Evolutionary conservation across 139 green algal genomes (phyloP).

Genomic region (Raphidocelis subcapitata): DNA sequence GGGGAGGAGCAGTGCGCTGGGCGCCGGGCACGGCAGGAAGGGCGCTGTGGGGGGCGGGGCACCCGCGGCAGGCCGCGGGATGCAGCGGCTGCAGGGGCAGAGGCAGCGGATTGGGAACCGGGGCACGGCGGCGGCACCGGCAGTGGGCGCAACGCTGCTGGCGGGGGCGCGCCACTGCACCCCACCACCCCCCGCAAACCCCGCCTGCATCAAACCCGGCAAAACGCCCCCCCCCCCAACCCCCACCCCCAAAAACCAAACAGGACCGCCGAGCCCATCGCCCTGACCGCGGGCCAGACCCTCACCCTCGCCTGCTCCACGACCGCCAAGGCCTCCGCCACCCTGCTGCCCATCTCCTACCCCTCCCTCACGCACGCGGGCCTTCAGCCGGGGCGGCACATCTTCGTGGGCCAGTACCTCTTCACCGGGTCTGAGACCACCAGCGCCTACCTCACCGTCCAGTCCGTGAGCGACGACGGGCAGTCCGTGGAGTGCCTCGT

Average conservation of each 20-base stretch:
- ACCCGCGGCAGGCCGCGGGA: too few relatives aligned
- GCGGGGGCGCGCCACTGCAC: too few relatives aligned
- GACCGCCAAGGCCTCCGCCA: slow-evolving; percentile 29
- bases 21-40: background rate
- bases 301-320: slow-evolving; percentile 62
- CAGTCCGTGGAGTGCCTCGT: slow-evolving; percentile 57
- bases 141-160: too few relatives aligned
- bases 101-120: too few relatives aligned
- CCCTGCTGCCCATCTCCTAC: slow-evolving; percentile 61
- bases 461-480: slow-evolving; percentile 34
- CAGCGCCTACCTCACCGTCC: slow-evolving; percentile 65
- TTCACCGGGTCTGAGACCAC: slow-evolving; percentile 64
- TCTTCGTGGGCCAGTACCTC: slow-evolving; percentile 84
- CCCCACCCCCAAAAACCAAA: too few relatives aligned
- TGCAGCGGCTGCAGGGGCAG: too few relatives aligned
- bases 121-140: too few relatives aligned
- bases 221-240: background rate
- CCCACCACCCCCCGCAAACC: too few relatives aligned
- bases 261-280: slow-evolving; percentile 50
- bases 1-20: too few relatives aligned
- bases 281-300: slow-evolving; percentile 55
- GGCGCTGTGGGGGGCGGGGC: too few relatives aligned
- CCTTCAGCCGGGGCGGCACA: slow-evolving; percentile 51
- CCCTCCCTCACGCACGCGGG: slow-evolving; percentile 41
- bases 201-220: background rate